Percentiles rank a stretch among this genome's conserved stretches.
phyloP scores from a whole-genome alignment of 352 stramenopile genomes.

The Globisporangium iwayamae region DNA sequence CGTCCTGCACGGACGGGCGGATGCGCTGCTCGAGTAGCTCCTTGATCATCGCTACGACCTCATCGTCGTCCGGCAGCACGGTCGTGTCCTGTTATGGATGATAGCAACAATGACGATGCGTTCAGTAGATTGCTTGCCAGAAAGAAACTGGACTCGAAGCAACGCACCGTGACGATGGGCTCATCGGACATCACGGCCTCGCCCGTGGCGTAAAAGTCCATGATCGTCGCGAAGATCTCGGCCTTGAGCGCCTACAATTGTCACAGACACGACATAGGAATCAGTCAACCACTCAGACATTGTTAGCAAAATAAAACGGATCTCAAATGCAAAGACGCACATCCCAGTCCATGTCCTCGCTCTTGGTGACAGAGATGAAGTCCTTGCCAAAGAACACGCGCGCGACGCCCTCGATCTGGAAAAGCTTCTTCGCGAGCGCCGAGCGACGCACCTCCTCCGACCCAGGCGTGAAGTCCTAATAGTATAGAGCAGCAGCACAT shows the following conservation, averaged over 20 bases:
- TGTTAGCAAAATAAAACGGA: too few species aligned
- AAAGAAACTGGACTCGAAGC: neutral
- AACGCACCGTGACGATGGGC: conserved; percentile 64
- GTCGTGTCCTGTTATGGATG: conserved; percentile 76
- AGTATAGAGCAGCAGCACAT: neutral
- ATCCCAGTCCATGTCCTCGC: conserved; percentile 92
- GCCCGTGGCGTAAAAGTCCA: conserved; percentile 95
- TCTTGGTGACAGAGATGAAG: conserved; percentile 98
- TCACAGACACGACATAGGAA: neutral
- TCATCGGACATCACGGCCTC: conserved; percentile 91
- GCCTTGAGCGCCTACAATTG: conserved; percentile 63
- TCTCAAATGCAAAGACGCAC: conserved; percentile 58
- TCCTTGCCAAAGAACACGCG: conserved; percentile 97
- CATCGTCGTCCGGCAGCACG: conserved; percentile 96
- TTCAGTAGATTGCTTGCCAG: too few species aligned
- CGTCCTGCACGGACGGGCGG: conserved; percentile 97
- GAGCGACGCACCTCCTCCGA: conserved; percentile 89
- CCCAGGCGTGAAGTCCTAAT: conserved; percentile 78
- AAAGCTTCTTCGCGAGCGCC: conserved; percentile 94
- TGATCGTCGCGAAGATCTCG: conserved; percentile 96
- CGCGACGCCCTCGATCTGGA: conserved; percentile 95
- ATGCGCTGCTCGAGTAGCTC: conserved; percentile 98
- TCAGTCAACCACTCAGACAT: neutral
- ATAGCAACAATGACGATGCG: neutral
- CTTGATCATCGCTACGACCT: conserved; percentile 99